Conservation (phyloP, 2,329 filamentous ascomycete genomes). For the Monosporascus cannonballus region DNA sequence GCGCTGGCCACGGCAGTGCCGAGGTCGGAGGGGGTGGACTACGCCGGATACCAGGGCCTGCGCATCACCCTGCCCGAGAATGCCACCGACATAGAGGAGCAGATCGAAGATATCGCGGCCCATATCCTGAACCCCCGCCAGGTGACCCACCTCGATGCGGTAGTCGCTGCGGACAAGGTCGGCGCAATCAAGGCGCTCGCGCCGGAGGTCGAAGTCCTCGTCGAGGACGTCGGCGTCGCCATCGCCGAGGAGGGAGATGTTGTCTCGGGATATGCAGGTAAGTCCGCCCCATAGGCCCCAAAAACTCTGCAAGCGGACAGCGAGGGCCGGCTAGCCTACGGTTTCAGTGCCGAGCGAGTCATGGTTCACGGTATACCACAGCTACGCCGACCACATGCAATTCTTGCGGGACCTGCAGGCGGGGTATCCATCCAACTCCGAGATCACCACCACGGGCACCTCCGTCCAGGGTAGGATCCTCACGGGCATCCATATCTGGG, state of each 20-base stretch:
- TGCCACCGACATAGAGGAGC: not conserved
- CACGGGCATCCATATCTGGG: conserved; percentile 53
- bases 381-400: conserved; percentile 44
- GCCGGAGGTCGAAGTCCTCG: not conserved
- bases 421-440: conserved; percentile 39
- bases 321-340: not conserved
- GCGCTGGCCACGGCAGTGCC: not conserved
- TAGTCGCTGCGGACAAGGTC: not conserved
- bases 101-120: not conserved
- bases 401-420: conserved; percentile 42
- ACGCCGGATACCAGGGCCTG: not conserved
- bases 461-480: conserved; percentile 47
- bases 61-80: not conserved
- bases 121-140: not conserved
- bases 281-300: not conserved
- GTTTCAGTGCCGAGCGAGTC: conserved; percentile 26
- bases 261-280: conserved; percentile 20
- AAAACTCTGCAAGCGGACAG: not conserved
- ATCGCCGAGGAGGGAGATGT: conserved; percentile 27
- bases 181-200: not conserved
- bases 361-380: conserved; percentile 50
- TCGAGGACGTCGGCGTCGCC: conserved; percentile 24
- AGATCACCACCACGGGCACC: conserved; percentile 40
- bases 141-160: not conserved
- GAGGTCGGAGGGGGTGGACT: not conserved